A percentile compares a stretch with the other conserved stretches of the same genome.
Evolutionary conservation across 2,329 filamentous ascomycete genomes (phyloP).

Genomic region (Geoglossum cookeanum): DNA sequence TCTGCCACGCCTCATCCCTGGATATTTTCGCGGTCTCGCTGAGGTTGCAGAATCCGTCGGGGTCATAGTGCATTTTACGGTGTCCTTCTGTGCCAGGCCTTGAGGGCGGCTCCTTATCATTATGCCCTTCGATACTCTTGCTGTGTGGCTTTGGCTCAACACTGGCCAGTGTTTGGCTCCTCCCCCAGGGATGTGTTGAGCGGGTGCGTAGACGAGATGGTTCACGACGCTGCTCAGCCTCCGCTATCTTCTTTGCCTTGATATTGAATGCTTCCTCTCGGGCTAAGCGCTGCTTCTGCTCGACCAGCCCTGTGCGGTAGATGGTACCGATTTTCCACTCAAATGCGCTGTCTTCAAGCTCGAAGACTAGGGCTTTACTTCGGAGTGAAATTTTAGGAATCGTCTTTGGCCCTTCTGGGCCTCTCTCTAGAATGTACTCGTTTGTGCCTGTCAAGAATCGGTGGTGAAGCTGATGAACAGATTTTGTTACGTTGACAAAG

Average conservation of each 20-base stretch:
- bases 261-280: slow-evolving; percentile 77
- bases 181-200: slow-evolving; percentile 28
- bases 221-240: slow-evolving; percentile 30
- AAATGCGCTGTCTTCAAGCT: slow-evolving; percentile 88
- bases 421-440: slow-evolving; percentile 73
- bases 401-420: slow-evolving; percentile 65
- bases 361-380: slow-evolving; percentile 66
- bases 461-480: slow-evolving; percentile 77
- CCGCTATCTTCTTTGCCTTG: slow-evolving; percentile 72
- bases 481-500: slow-evolving; percentile 69
- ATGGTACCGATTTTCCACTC: slow-evolving; percentile 95
- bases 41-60: slow-evolving; percentile 54
- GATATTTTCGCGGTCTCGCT: slow-evolving; percentile 54
- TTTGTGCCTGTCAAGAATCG: slow-evolving; percentile 75
- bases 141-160: slow-evolving; percentile 23
- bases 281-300: slow-evolving; percentile 77
- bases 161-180: slow-evolving; percentile 15
- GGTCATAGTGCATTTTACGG: slow-evolving; percentile 47
- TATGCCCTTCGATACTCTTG: slow-evolving; percentile 16
- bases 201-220: slow-evolving; percentile 33
- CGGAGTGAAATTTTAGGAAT: slow-evolving; percentile 75
- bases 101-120: not conserved
- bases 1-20: slow-evolving; percentile 55
- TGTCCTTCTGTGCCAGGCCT: slow-evolving; percentile 13
- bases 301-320: slow-evolving; percentile 70